These are phyloP conservation scores for Uronychia setigera DNA, from an alignment of 73 alveolate genomes.

Conservation along the genomic window DNA sequence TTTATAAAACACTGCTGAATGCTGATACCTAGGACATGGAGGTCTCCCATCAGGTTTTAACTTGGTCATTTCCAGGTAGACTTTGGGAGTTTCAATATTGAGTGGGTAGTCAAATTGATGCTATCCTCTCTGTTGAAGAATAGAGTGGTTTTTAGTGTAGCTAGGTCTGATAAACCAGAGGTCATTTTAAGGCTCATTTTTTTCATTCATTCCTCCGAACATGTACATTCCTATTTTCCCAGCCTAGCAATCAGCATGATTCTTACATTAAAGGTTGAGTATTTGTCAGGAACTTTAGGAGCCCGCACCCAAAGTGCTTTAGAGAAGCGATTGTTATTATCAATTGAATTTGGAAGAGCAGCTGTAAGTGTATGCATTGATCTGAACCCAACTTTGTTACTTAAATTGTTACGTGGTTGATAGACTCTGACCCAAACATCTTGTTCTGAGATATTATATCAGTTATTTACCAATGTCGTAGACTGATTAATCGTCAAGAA, in stretches of 20 bases:
- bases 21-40: slow-evolving; percentile 24
- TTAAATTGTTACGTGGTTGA: background rate
- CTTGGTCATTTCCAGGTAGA: slow-evolving; percentile 5
- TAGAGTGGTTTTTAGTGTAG: background rate
- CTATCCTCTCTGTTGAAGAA: background rate
- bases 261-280: background rate
- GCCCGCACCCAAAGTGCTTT: background rate
- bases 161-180: slow-evolving; percentile 23
- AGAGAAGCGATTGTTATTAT: background rate
- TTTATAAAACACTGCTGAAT: slow-evolving; percentile 8
- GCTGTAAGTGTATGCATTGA: background rate
- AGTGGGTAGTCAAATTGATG: background rate
- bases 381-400: background rate
- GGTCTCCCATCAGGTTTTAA: slow-evolving; percentile 40
- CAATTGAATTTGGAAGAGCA: background rate
- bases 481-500: background rate
- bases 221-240: slow-evolving; percentile 12
- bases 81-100: background rate
- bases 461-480: background rate
- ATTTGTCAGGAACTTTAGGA: background rate
- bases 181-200: slow-evolving; percentile 17
- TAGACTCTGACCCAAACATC: background rate
- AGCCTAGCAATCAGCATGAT: background rate
- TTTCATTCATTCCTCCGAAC: slow-evolving; percentile 29
- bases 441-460: too few relatives aligned